Evolutionary conservation across 2,329 filamentous ascomycete genomes (phyloP), one percentile per base, ranked within the genome.

Genomic region (Ceratocystis papillata): DNA sequence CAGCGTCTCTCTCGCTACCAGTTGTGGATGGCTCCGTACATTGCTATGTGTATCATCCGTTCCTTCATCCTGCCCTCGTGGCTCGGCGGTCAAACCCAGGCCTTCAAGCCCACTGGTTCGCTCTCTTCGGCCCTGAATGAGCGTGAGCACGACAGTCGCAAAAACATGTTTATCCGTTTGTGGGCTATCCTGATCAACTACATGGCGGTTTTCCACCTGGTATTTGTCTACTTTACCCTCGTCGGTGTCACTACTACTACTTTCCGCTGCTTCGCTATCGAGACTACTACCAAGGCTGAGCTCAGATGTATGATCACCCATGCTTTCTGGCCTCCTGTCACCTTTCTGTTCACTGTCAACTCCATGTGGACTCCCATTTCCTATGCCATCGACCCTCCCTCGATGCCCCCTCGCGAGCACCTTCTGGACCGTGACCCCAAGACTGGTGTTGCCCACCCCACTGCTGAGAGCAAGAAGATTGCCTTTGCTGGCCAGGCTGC

Each of bases 21-120:
- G 72, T 75, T 85, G 33, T 86, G 83, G 82, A 85, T 85, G 82
- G 78, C 82, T 5, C 82, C 83, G 0, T 86, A 84, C 73, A 81
- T 84, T 68, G 80, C 81, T 0, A 75, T 83, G 10, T 81, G 79
- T 70, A 79, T 85, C 65, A 73, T 84, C 63, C 81, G 81, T 2
- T 79, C 82, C 1, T 85, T 85, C 70, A 70, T 84, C 15, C 75
- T 85, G 2, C 83, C 83, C 30, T 78, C 72, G 6, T 85, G 82
- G 82, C 79, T 86, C 17, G 84, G 83, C 17, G 83, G 82, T 22
- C 77, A 82, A 71, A 73, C 79, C 0, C 79, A 82, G 72, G 82
- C 80, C 22, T 86, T 86, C 75, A 83, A 82, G 71, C 79, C 83
- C 0, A 84, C 83, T 0, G 84, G 84, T 3, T 84, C 81, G 4